Evolutionary conservation across 257 asterid species (phyloP), one percentile per base, ranked within the genome.

Genomic region (Petrea volubilis): DNA sequence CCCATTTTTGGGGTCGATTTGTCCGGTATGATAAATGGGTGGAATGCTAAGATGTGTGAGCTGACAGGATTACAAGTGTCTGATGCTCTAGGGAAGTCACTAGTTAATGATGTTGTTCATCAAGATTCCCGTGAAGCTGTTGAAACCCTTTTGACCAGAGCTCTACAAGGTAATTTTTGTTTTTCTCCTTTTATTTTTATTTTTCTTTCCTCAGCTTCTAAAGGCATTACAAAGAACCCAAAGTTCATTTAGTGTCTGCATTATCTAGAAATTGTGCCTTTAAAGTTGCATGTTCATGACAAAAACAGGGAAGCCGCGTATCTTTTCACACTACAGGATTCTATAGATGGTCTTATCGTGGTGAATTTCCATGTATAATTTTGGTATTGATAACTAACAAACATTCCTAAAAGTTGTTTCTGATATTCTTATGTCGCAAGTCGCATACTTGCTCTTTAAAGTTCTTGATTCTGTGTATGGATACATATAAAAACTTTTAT

Each of bases 21-120:
- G 40, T 79, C 80, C 6, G 91, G 91, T 49, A 21, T 75, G 59
- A 71, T 87, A 66, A 87, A 87, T 75, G 90, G 91, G 34, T 90
- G 95, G 96, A 90, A 90, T 47, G 47, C 74, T 24, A 87, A 88
- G 76, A 86, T 90, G 76, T 72, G 75, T 60, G 95, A 90, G 77
- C 71, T 90, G 62, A 90, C 89, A 2, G 90, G 88, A 34, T 67
- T 88, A 23, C 77, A 73, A 46, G 78, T 74, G 64, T 57, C 68
- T 17, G 84, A 82, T 63, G 96, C 93, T 74, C 28, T 76, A 7
- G 95, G 94, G 64, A 87, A 77, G 73, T 80, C 85, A 3, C 77
- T 87, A 23, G 18, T 86, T 66, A 60, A 41, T 62, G 76, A 84
- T 43, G 56, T 85, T 27, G 44, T 83, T 80, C 95, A 86, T 53